Conservation (phyloP, 148 eudicot genomes). For the Camellia lanceoleosa region DNA sequence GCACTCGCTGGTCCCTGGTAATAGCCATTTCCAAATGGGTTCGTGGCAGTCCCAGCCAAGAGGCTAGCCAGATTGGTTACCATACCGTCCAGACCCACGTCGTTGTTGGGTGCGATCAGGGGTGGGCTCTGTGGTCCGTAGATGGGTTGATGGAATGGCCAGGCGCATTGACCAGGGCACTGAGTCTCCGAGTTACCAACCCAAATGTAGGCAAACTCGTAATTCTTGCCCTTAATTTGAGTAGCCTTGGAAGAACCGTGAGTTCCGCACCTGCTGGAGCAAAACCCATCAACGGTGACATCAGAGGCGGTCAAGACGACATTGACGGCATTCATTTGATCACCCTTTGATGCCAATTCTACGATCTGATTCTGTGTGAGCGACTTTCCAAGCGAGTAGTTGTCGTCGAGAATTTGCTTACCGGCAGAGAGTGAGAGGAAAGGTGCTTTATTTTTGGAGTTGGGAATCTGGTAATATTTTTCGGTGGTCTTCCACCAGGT, state of each 20-base stretch:
- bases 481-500: conserved; percentile 41
- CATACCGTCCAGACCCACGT: conserved; percentile 71
- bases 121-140: conserved; percentile 69
- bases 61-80: conserved; percentile 56
- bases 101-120: conserved; percentile 54
- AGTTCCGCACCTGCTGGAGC: conserved; percentile 48
- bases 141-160: conserved; percentile 74
- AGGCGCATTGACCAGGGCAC: conserved; percentile 75
- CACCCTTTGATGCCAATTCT: conserved; percentile 29
- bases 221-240: conserved; percentile 3
- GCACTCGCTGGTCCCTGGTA: conserved; percentile 63
- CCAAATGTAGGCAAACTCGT: conserved; percentile 45
- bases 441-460: conserved; percentile 7
- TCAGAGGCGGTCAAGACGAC: conserved; percentile 49
- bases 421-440: conserved; percentile 23
- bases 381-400: conserved; percentile 31
- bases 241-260: conserved; percentile 34
- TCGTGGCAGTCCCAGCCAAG: conserved; percentile 63
- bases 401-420: conserved; percentile 26
- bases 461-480: conserved; percentile 31
- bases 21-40: conserved; percentile 62
- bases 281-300: conserved; percentile 42
- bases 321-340: conserved; percentile 29
- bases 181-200: conserved; percentile 56
- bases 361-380: conserved; percentile 25